A percentile compares a stretch with the other conserved stretches of the same genome.
Evolutionary conservation across 1,284 basidiomycete species (phyloP).

Genomic region (Papiliotrema nemorosa): DNA sequence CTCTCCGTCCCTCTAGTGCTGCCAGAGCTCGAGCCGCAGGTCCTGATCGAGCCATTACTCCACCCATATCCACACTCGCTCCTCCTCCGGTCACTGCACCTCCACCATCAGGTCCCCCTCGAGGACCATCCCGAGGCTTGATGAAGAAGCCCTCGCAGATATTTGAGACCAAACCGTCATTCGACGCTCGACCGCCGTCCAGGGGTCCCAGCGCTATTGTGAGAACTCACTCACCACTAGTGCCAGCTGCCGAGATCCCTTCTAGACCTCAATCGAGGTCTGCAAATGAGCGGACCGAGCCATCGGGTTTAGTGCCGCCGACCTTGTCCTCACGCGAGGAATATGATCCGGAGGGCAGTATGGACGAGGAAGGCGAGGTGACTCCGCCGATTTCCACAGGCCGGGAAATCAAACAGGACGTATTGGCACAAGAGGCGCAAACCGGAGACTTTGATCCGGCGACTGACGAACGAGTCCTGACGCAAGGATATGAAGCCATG

Average conservation of each 20-base stretch:
- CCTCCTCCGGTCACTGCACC: not conserved
- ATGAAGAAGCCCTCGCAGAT: slow-evolving; percentile 7
- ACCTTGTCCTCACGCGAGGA: too few relatives aligned
- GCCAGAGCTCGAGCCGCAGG: slow-evolving; percentile 3
- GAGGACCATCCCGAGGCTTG: slow-evolving; percentile 5
- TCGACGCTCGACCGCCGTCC: slow-evolving; percentile 17
- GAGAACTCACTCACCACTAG: slow-evolving; percentile 2
- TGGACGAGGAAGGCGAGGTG: not conserved
- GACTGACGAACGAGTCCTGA: too few relatives aligned
- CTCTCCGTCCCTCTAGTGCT: slow-evolving; percentile 18
- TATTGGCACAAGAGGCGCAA: too few relatives aligned
- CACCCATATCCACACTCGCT: not conserved
- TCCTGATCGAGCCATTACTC: not conserved
- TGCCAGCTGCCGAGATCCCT: not conserved
- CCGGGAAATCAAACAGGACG: too few relatives aligned
- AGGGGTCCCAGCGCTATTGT: not conserved
- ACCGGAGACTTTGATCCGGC: too few relatives aligned
- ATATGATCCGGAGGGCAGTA: not conserved
- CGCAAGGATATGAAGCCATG: too few relatives aligned
- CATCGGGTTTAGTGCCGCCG: too few relatives aligned
- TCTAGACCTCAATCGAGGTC: not conserved
- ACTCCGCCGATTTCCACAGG: not conserved
- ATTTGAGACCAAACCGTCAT: slow-evolving; percentile 2
- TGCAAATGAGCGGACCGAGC: too few relatives aligned
- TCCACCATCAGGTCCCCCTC: slow-evolving; percentile 6